Base-by-base conservation (phyloP, 2,329 filamentous ascomycete genomes). In the Fusarium illudens region DNA sequence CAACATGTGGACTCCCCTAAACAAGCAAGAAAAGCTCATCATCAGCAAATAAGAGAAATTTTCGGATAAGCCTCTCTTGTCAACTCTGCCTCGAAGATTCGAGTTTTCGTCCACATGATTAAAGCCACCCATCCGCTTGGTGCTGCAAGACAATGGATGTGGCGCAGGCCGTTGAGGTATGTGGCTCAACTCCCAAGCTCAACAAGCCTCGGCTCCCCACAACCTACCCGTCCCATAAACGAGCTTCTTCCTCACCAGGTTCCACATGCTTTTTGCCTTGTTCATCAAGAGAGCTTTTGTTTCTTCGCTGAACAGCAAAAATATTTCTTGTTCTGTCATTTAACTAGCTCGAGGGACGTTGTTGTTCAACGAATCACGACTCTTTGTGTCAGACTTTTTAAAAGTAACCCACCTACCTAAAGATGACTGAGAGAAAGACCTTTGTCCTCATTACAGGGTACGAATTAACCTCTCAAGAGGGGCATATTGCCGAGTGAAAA, bases 371-470 rank as follows among this genome's bases (percentile, higher is more conserved):
- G 48, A 44, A 59, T 44, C 53, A 53, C 32, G 4, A 15, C 25
- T 49, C n/a, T 19, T n/a, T n/a, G 7, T 11, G 13, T 25, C 19
- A 39, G n/a, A 49, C n/a, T 39, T 2, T 4, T 2, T 4, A 11
- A 3, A 52, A 30, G 7, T 12, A 13, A 20, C 27, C 9, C 37
- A 20, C 25, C n/a, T n/a, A n/a, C n/a, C n/a, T n/a, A n/a, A 60
- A 57, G 3, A 75, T 76, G 76, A 53, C 67, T 6, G 42, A 59
- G 20, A 52, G 57, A 30, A 79, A 80, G 60, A 85, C 80, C 65
- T 79, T 78, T 6, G 83, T 84, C 13, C 78, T 86, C 29, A 83
- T 86, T 62, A 86, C 84, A 25, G 84, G 84, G 83, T 85, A 75
- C 19, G 77, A 62, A 9, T 11, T 6, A n/a, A n/a, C n/a, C 36